Evolutionary conservation across 495 filamentous ascomycete genomes (phyloP).

Genomic region (Penicillium cataractarum): DNA sequence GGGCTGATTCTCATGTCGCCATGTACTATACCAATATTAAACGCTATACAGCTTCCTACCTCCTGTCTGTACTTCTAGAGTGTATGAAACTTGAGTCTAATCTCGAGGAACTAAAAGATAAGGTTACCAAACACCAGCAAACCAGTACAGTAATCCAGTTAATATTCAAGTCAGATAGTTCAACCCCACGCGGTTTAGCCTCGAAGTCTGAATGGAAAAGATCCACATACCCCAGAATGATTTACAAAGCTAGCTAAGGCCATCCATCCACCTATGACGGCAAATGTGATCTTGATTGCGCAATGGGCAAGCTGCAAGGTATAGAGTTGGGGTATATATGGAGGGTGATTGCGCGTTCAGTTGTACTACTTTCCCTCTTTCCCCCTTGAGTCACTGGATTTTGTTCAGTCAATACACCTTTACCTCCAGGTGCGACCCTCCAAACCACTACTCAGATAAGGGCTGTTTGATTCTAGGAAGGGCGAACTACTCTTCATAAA

Average conservation of each 20-base stretch:
- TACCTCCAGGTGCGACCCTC: too few relatives aligned
- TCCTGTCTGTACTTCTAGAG: background rate
- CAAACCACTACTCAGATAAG: too few relatives aligned
- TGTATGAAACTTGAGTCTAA: background rate
- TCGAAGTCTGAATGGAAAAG: background rate
- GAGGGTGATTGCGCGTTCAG: background rate
- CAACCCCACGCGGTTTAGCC: background rate
- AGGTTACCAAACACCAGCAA: background rate
- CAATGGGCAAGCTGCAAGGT: conserved; percentile 16
- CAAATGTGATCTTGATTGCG: conserved; percentile 16
- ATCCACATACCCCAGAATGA: conserved; percentile 1
- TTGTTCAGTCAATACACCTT: background rate
- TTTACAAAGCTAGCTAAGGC: background rate
- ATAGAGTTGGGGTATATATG: background rate
- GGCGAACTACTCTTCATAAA: too few relatives aligned
- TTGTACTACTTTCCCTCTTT: background rate
- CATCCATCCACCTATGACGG: conserved; percentile 11
- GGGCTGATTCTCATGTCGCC: background rate
- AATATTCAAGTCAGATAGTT: too few relatives aligned
- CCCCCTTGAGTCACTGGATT: background rate
- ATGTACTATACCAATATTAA: conserved; percentile 1
- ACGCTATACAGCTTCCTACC: background rate
- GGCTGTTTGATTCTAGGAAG: too few relatives aligned
- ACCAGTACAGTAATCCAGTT: background rate
- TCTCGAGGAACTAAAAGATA: background rate